Percentiles rank a stretch among this genome's conserved stretches.
These are phyloP conservation scores for Blastocystis sp. DNA, from an alignment of 352 stramenopile species.

Conservation along the genomic window DNA sequence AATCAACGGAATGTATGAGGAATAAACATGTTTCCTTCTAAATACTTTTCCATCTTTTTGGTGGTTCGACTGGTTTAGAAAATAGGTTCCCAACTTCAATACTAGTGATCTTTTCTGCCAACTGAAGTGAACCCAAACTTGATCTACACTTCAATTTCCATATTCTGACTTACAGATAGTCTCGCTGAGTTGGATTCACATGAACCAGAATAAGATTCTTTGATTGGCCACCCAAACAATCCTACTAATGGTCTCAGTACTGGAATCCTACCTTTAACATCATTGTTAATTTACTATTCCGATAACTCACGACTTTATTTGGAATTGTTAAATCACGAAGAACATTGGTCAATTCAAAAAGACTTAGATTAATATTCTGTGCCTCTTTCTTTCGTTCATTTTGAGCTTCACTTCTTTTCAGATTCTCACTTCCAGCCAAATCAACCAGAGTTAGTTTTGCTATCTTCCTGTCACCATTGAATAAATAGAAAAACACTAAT, in stretches of 20 bases:
- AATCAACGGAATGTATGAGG: conserved; percentile 83
- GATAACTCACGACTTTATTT: conserved; percentile 80
- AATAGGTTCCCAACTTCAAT: conserved; percentile 1
- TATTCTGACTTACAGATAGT: not conserved
- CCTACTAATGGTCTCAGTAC: conserved; percentile 18
- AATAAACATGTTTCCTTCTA: conserved; percentile 45
- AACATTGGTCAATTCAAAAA: conserved; percentile 92
- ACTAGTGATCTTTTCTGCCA: conserved; percentile 23
- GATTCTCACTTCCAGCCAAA: conserved; percentile 85
- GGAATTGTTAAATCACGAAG: conserved; percentile 92
- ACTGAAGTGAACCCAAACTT: conserved; percentile 28
- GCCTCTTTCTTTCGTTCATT: conserved; percentile 83
- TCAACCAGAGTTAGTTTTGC: conserved; percentile 94
- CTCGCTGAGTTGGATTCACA: conserved; percentile 37
- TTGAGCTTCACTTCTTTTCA: conserved; percentile 83
- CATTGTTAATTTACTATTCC: conserved; percentile 73
- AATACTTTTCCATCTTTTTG: not conserved
- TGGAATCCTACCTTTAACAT: conserved; percentile 37
- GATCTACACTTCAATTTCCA: not conserved
- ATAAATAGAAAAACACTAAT: conserved; percentile 65
- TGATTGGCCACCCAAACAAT: conserved; percentile 70
- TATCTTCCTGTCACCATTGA: not conserved
- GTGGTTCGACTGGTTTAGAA: not conserved
- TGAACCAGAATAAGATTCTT: conserved; percentile 69
- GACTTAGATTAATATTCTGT: conserved; percentile 93